phyloP scores from a whole-genome alignment of 805 yeast genomes.

The Hanseniaspora lachancei region DNA sequence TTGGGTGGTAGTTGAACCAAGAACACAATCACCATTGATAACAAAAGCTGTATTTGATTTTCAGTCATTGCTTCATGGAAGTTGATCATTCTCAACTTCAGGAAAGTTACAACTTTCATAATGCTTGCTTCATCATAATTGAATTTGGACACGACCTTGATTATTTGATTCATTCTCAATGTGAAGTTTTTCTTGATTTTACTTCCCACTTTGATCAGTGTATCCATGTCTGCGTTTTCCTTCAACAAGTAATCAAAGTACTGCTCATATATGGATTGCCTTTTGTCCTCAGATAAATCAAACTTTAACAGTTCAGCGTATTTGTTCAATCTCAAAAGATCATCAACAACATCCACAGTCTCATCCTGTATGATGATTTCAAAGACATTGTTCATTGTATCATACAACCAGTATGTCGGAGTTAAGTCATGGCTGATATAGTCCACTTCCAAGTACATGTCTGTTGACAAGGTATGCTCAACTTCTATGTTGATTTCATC shows the following conservation, averaged over 20 bases:
- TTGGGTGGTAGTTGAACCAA: slow-evolving; percentile 14
- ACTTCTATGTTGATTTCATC: slow-evolving; percentile 29
- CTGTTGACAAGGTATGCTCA: slow-evolving; percentile 23
- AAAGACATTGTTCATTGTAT: slow-evolving; percentile 39
- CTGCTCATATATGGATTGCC: slow-evolving; percentile 37
- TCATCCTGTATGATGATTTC: slow-evolving; percentile 66
- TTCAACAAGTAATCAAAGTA: slow-evolving; percentile 39
- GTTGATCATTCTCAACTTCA: background rate
- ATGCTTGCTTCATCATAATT: slow-evolving; percentile 37
- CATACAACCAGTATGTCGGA: slow-evolving; percentile 61
- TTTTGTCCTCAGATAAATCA: slow-evolving; percentile 26
- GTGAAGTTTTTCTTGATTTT: slow-evolving; percentile 27
- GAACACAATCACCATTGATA: slow-evolving; percentile 30
- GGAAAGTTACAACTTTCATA: slow-evolving; percentile 29
- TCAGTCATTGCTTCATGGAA: slow-evolving; percentile 15
- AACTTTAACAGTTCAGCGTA: slow-evolving; percentile 55
- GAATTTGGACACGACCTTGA: slow-evolving; percentile 32
- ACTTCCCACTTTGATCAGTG: slow-evolving; percentile 51
- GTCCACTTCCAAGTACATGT: slow-evolving; percentile 41
- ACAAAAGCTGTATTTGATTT: slow-evolving; percentile 24
- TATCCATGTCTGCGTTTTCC: slow-evolving; percentile 19
- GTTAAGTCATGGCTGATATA: slow-evolving; percentile 25
- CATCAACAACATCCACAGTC: slow-evolving; percentile 60
- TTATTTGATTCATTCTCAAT: slow-evolving; percentile 42
- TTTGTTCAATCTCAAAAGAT: slow-evolving; percentile 36